A percentile compares a stretch with the other conserved stretches of the same genome.
These are phyloP conservation scores for Polyporus arcularius DNA, from an alignment of 768 basidiomycete species.

Conservation along the genomic window DNA sequence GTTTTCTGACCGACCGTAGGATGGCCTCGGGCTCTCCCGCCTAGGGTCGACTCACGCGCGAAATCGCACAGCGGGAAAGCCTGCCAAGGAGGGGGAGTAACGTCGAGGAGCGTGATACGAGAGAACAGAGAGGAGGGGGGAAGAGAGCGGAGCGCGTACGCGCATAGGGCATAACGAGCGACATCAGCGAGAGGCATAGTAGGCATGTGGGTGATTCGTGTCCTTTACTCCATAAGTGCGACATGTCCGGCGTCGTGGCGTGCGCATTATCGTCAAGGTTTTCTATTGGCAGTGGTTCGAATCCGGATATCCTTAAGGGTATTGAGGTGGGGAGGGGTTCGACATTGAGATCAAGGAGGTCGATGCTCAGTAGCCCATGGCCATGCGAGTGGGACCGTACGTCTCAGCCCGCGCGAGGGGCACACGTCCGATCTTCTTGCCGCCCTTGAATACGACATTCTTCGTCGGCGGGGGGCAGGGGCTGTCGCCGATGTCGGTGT, in stretches of 20 bases:
- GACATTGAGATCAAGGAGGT: too few species aligned
- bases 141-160: slow-evolving; percentile 13
- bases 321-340: too few species aligned
- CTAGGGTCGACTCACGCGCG: neutral
- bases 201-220: slow-evolving; percentile 4
- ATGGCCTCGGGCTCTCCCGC: neutral
- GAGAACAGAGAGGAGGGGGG: neutral
- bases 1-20: neutral
- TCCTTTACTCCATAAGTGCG: slow-evolving; percentile 5
- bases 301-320: neutral
- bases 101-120: neutral
- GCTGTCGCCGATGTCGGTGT: slow-evolving; percentile 79
- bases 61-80: neutral
- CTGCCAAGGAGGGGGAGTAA: neutral
- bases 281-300: neutral
- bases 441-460: slow-evolving; percentile 48
- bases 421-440: slow-evolving; percentile 52
- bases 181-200: slow-evolving; percentile 21
- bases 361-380: slow-evolving; percentile 21
- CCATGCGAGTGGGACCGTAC: slow-evolving; percentile 63
- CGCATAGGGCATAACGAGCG: slow-evolving; percentile 24
- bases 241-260: slow-evolving; percentile 12
- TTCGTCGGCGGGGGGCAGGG: slow-evolving; percentile 84
- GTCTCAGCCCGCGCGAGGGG: slow-evolving; percentile 67
- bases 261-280: slow-evolving; percentile 2